These are phyloP conservation scores for Eimeria tenella DNA, from an alignment of 169 alveolate species.

Conservation along the genomic window DNA sequence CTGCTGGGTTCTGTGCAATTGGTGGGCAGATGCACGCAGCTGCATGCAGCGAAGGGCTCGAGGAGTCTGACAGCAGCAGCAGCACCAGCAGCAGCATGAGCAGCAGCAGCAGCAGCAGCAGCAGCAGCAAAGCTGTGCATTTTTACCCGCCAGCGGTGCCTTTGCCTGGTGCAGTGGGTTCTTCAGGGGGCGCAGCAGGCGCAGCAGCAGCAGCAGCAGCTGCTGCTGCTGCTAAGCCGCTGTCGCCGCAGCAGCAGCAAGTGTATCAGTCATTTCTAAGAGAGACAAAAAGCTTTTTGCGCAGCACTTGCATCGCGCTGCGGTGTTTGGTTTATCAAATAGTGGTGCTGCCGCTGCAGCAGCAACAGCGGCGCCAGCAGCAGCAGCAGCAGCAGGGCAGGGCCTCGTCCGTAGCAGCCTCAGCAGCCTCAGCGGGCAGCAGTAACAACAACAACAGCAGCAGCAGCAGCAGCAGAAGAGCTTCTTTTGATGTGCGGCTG, in stretches of 20 bases:
- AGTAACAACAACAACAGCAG: constrained; percentile 44
- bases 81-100: not conserved
- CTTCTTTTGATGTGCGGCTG: constrained; percentile 75
- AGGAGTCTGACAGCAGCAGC: not conserved
- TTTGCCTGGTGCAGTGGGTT: not conserved
- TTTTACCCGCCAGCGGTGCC: constrained; percentile 30
- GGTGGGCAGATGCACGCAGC: constrained; percentile 44
- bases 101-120: constrained; percentile 35
- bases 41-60: constrained; percentile 44
- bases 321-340: constrained; percentile 60
- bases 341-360: constrained; percentile 79
- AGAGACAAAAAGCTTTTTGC: constrained; percentile 40
- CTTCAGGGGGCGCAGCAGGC: constrained; percentile 39
- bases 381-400: constrained; percentile 57
- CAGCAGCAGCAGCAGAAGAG: constrained; percentile 64
- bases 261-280: constrained; percentile 40
- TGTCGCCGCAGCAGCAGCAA: constrained; percentile 65
- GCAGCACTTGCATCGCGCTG: constrained; percentile 70
- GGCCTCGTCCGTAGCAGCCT: constrained; percentile 32
- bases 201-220: constrained; percentile 62
- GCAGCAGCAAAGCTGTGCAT: not conserved
- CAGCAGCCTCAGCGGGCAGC: constrained; percentile 54
- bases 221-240: constrained; percentile 39
- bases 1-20: not conserved
- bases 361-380: constrained; percentile 47